Base-by-base conservation (phyloP, 2,329 filamentous ascomycete species). In the Cladosporium austrohemisphaericum region DNA sequence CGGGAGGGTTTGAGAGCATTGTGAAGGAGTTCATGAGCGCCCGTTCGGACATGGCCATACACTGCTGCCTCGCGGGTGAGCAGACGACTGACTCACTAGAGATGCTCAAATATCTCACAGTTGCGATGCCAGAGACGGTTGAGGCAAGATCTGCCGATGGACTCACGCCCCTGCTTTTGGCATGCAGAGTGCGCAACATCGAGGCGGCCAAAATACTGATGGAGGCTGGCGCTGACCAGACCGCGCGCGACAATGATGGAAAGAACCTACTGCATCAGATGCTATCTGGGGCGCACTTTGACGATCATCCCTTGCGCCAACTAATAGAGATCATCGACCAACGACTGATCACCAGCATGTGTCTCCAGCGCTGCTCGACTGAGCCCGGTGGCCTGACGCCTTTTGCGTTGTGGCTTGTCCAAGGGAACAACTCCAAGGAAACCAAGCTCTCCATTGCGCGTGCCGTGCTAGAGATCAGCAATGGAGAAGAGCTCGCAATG, bases 261-360 rank as follows among this genome's bases (percentile, higher is more conserved):
- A 75, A 79, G 56, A 94, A 92, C 57, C 69, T 92, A 13, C 55
- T 92, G 1, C 88, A 94, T 60, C 70, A 75, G 2, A 72, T 83
- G 5, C 58, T 72, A 4, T 14, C 11, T 6, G 22, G 4, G 13
- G 43, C 40, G 10, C 26, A 22, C 16, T 52, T 50, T 6, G 45
- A 68, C 1, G 52, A 57, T n/a, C 35, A 58, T n/a, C 35, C 32
- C 10, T 19, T 49, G 6, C 35, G 45, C 2, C 31, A 32, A 18
- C 58, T 89, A 31, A 67, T 88, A 5, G 68, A 75, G 0, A 65
- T 87, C 1, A 69, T 91, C 3, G 79, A 84, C 43, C 59, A 71
- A 10, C 71, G 75, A 3, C 71, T 86, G 4, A 65, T 85, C 7
- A 65, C 72, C 8, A 72, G 76, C 49, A 71, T 88, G 60, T 76